These are phyloP conservation scores for Cytospora mali DNA, from an alignment of 2,329 filamentous ascomycete species.

Conservation along the genomic window DNA sequence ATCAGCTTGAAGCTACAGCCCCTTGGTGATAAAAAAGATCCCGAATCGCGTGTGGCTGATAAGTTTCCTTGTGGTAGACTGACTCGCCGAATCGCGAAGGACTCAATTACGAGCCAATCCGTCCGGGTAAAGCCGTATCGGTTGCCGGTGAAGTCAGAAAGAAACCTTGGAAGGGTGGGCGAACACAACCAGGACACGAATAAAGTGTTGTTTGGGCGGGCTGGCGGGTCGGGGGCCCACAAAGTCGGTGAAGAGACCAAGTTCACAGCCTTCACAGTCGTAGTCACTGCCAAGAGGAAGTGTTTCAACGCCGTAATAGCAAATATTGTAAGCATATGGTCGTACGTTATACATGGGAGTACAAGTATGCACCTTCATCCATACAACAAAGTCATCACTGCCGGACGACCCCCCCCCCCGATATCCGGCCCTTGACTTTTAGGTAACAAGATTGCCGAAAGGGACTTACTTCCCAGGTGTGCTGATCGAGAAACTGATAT, in stretches of 20 bases:
- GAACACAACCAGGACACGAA: background rate
- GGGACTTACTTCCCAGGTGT: too few relatives aligned
- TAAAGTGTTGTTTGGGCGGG: background rate
- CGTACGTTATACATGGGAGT: too few relatives aligned
- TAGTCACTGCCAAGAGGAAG: too few relatives aligned
- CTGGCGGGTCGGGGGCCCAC: background rate
- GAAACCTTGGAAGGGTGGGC: background rate
- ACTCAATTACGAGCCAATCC: conserved; percentile 1
- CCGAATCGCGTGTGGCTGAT: conserved; percentile 20
- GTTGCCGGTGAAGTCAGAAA: background rate
- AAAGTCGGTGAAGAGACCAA: background rate
- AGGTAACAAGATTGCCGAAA: background rate
- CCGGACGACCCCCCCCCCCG: conserved; percentile 1
- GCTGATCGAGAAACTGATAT: background rate
- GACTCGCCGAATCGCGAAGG: conserved; percentile 10
- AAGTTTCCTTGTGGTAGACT: conserved; percentile 13
- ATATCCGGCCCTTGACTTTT: background rate
- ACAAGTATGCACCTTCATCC: too few relatives aligned
- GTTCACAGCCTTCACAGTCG: background rate
- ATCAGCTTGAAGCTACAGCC: background rate
- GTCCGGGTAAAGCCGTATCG: background rate
- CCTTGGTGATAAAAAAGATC: background rate
- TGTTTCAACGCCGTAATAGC: too few relatives aligned
- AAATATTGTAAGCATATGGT: too few relatives aligned
- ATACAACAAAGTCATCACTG: background rate